phyloP scores from a whole-genome alignment of 2,329 filamentous ascomycete species.

The Colletotrichum truncatum region DNA sequence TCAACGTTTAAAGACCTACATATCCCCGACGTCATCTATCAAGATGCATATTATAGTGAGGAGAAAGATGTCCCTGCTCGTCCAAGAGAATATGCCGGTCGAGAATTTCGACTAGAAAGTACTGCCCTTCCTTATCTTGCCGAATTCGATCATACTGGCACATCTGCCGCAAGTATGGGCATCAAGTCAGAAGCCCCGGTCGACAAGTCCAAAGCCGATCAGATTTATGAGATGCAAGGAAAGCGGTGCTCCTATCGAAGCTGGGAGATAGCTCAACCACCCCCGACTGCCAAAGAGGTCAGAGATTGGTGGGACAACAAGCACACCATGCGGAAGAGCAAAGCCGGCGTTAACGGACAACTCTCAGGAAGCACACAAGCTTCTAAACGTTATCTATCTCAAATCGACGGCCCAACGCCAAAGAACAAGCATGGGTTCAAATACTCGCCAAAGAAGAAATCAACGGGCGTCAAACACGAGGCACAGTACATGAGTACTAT shows the following conservation, averaged over 20 bases:
- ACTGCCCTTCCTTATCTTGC: slow-evolving; percentile 82
- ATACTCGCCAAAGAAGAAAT: slow-evolving; percentile 80
- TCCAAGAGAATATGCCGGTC: slow-evolving; percentile 84
- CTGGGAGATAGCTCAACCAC: slow-evolving; percentile 80
- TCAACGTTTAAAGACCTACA: slow-evolving; percentile 65
- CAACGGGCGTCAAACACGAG: slow-evolving; percentile 82
- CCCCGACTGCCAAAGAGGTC: slow-evolving; percentile 78
- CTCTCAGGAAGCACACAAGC: slow-evolving; percentile 28
- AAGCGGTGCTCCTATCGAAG: slow-evolving; percentile 67
- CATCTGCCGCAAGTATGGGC: slow-evolving; percentile 63
- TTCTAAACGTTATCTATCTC: slow-evolving; percentile 66
- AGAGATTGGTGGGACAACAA: slow-evolving; percentile 69
- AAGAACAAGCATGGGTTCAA: slow-evolving; percentile 85
- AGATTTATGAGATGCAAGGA: slow-evolving; percentile 56
- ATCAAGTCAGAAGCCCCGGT: slow-evolving; percentile 54
- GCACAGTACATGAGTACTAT: slow-evolving; percentile 96
- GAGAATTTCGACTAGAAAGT: slow-evolving; percentile 82
- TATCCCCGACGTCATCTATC: slow-evolving; percentile 78
- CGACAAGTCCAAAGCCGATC: slow-evolving; percentile 62
- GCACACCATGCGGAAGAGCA: slow-evolving; percentile 27
- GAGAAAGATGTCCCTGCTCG: slow-evolving; percentile 84
- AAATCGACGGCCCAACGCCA: slow-evolving; percentile 90
- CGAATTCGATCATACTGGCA: slow-evolving; percentile 73
- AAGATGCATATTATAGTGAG: slow-evolving; percentile 85
- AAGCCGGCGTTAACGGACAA: slow-evolving; percentile 25